A percentile compares a stretch with the other conserved stretches of the same genome.
Conservation (phyloP, 2,329 filamentous ascomycete species). For the Pestalotiopsis sp. region DNA sequence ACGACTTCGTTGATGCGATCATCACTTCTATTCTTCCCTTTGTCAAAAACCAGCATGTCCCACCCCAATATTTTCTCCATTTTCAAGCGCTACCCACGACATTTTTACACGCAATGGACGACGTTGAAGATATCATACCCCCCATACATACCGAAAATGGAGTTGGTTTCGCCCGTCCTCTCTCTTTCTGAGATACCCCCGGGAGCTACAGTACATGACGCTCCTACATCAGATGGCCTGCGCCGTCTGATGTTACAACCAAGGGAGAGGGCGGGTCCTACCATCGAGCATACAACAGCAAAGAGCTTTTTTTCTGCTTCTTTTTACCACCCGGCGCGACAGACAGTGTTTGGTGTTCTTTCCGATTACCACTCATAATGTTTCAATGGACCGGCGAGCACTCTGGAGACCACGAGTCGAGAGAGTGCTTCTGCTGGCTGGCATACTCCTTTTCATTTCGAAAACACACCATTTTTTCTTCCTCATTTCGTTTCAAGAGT, state of each 20-base stretch:
- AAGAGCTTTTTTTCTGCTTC: constrained; percentile 16
- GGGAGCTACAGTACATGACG: constrained; percentile 11
- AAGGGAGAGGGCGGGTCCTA: constrained; percentile 9
- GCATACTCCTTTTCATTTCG: constrained; percentile 1
- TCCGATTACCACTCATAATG: constrained; percentile 29
- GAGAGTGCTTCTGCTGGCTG: constrained; percentile 8
- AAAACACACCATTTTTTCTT: constrained; percentile 1
- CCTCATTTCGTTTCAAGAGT: constrained; percentile 4
- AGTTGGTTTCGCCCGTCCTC: constrained; percentile 16
- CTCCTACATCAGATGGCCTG: constrained; percentile 14
- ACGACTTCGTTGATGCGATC: constrained; percentile 28
- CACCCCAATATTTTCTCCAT: neutral
- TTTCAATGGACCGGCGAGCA: constrained; percentile 32
- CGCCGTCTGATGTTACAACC: constrained; percentile 12
- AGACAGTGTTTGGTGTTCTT: constrained; percentile 31
- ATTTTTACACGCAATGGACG: constrained; percentile 31
- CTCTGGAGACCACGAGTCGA: neutral
- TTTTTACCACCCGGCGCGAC: constrained; percentile 25
- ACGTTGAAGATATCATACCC: constrained; percentile 24
- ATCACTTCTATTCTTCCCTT: constrained; percentile 33
- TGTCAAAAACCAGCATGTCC: constrained; percentile 31
- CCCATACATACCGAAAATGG: constrained; percentile 23
- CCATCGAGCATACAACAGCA: constrained; percentile 23
- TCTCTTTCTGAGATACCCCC: constrained; percentile 23
- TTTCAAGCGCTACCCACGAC: constrained; percentile 26